A percentile compares a stretch with the other conserved stretches of the same genome.
These are phyloP conservation scores for Lindgomyces ingoldianus DNA, from an alignment of 495 filamentous ascomycete genomes.

Conservation along the genomic window DNA sequence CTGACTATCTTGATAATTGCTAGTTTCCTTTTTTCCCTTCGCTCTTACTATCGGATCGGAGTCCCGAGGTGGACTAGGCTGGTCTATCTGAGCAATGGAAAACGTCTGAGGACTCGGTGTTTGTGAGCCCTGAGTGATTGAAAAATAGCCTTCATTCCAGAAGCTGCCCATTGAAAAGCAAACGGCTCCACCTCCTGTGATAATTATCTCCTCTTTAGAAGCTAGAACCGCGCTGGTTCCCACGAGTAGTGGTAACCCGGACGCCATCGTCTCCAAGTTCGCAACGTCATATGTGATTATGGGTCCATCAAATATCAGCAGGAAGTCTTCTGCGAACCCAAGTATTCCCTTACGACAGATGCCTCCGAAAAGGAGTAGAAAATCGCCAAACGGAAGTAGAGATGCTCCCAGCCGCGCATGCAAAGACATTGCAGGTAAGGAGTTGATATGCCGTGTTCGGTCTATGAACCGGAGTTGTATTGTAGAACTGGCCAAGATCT, in stretches of 20 bases:
- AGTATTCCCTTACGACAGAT: conserved; percentile 15
- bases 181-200: conserved; percentile 80
- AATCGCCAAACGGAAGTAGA: conserved; percentile 20
- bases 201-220: conserved; percentile 51
- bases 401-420: conserved; percentile 40
- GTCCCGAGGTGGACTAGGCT: not conserved
- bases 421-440: conserved; percentile 40
- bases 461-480: conserved; percentile 23
- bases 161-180: conserved; percentile 86
- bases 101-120: conserved; percentile 12
- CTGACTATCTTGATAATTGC: not conserved
- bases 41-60: not conserved
- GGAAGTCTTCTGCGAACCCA: conserved; percentile 11
- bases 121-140: conserved; percentile 29
- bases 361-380: conserved; percentile 29
- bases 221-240: conserved; percentile 57
- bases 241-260: conserved; percentile 61
- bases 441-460: conserved; percentile 15
- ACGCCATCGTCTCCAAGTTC: not conserved
- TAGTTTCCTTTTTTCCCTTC: not conserved
- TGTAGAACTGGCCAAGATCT: conserved; percentile 37
- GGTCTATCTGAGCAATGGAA: not conserved
- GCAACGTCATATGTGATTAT: conserved; percentile 4
- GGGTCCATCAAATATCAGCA: conserved; percentile 10
- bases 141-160: conserved; percentile 64